Base-by-base conservation (phyloP, 805 yeast species). In the Candida orba region DNA sequence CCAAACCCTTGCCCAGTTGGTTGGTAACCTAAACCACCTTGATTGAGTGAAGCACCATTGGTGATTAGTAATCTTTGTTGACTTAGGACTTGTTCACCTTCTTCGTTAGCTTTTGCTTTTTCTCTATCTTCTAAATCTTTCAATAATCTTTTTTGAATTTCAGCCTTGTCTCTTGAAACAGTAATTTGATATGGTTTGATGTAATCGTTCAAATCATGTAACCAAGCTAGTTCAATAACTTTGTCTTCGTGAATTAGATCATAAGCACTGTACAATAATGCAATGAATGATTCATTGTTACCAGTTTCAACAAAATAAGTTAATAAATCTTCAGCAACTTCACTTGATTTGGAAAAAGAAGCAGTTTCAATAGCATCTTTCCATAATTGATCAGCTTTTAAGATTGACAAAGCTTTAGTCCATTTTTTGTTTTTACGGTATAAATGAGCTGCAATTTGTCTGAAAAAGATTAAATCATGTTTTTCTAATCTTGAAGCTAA, bases 301-400 rank as follows among this genome's bases (percentile, higher is more conserved):
- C 96, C 98, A 34, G 95, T 87, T 57, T 91, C 97, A 47, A 93
- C 97, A 64, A 93, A 93, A 69, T 91, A 93, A 42, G 83, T 76
- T 63, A 93, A 70, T 51, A 87, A 71, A 47, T 93, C 98, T 63
- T 87, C 91, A 31, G 95, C 90, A 59, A 91, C 83, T 62, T 85
- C 89, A 10, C 77, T 58, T 52, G 82, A 81, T 49, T 78, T 77
- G 17, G 97, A 89, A 45, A 80, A 68, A 15, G 96, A 79, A 22
- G 96, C 96, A 9, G 98, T 90, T 60, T 79, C 86, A 60, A 93
- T 84, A 49, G 96, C 90, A 64, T 90, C 97, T 46, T 83, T 73
- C 98, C 97, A 93, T 56, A 93, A 73, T 67, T 86, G 88, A 70
- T 93, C 98, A 48, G 83, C 76, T 72, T 93, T 93, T 59, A 89